Evolutionary conservation across 2,329 filamentous ascomycete species (phyloP), one percentile per base, ranked within the genome.

Genomic region (Tolypocladium amazonense): DNA sequence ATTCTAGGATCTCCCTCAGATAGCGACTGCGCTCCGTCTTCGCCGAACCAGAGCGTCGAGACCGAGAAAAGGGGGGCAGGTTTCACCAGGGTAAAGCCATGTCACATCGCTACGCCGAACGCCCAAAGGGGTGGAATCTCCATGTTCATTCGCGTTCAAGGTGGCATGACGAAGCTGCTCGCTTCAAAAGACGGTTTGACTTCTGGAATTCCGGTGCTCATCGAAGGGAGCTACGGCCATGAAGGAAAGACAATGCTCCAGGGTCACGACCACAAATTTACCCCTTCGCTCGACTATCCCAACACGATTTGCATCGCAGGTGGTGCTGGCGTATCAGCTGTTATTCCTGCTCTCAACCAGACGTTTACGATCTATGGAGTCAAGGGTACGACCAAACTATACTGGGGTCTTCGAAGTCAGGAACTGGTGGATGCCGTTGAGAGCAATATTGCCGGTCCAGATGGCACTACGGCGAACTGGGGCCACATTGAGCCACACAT

Each of bases 181-280:
- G 59, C 64, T 0, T 37, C 61, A 11, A 64, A 65, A 58, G 58
- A 59, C 1, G 62, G 65, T 14, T 45, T 58, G 7, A 57, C 60
- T 3, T 38, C 53, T 2, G 63, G 65, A 1, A 61, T 72, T 6
- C 65, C 69, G 0, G 63, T 72, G 0, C 62, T 72, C 0, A 60
- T 72, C 11, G 71, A 72, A 57, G 63, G 61, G 1, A 67, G 67
- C 20, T 72, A 72, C 43, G 68, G 66, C 1, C 66, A 68, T 18
- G 64, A 69, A 30, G 65, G 64, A 41, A 62, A 61, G 14, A 63
- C 62, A 0, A 61, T 61, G 1, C 57, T 64, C 6, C 66, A 67
- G 25, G 62, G 63, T 35, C 62, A 59, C 30, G 60, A 65, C 11
- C 58, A 8, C 12, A 61, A 62, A 2, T 65, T 68, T 9, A 52